phyloP scores from a whole-genome alignment of 176 grass and related monocot genomes.

The Guadua angustifolia region DNA sequence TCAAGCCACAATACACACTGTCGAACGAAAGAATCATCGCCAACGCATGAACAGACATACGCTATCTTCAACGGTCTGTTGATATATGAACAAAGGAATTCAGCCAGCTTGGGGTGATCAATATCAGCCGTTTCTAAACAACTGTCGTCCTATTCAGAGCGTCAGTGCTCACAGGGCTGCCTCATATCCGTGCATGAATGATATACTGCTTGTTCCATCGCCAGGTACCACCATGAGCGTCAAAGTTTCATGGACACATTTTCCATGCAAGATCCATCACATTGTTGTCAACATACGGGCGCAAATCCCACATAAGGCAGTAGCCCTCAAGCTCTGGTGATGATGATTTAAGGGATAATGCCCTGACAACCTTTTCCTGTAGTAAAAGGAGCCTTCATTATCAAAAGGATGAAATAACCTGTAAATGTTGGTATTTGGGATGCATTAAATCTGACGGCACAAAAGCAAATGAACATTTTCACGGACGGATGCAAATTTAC shows the following conservation, averaged over 20 bases:
- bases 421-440: background rate
- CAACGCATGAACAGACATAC: background rate
- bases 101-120: background rate
- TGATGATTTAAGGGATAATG: conserved; percentile 55
- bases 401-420: background rate
- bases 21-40: background rate
- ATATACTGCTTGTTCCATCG: background rate
- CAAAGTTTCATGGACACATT: conserved; percentile 39
- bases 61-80: background rate
- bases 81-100: background rate
- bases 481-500: conserved; percentile 22
- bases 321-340: conserved; percentile 62
- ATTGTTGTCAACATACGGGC: conserved; percentile 56
- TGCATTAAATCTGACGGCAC: background rate
- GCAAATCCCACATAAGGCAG: conserved; percentile 75
- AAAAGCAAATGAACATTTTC: background rate
- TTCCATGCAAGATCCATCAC: conserved; percentile 56
- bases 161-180: background rate
- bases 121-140: background rate
- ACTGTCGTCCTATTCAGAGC: background rate
- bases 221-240: too few species aligned
- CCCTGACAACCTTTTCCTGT: conserved; percentile 66
- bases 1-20: background rate
- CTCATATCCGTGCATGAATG: background rate
- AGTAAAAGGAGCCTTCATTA: background rate